Evolutionary conservation across 2,329 filamentous ascomycete genomes (phyloP).

Genomic region (Exophiala sp.): DNA sequence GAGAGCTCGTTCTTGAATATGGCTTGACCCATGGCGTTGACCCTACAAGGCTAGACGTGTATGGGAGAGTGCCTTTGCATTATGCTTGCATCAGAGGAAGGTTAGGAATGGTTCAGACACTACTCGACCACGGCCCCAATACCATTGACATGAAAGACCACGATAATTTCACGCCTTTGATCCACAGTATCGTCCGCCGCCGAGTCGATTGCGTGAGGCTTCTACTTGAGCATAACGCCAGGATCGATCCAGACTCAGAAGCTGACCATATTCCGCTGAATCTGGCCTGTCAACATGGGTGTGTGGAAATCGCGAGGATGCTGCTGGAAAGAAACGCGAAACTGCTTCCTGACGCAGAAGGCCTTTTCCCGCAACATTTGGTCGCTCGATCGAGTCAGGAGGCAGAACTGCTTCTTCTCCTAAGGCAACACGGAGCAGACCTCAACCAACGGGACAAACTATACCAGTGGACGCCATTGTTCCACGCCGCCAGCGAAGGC

Average conservation of each 20-base stretch:
- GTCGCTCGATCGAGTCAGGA: conserved; percentile 83
- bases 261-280: conserved; percentile 92
- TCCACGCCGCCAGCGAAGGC: conserved; percentile 93
- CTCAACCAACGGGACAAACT: conserved; percentile 90
- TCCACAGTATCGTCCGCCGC: conserved; percentile 88
- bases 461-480: conserved; percentile 94
- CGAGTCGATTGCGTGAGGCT: conserved; percentile 73
- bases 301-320: conserved; percentile 74
- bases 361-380: conserved; percentile 92
- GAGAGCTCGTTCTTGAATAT: conserved; percentile 67
- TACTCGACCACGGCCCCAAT: conserved; percentile 62
- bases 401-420: conserved; percentile 68
- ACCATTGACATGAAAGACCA: conserved; percentile 88
- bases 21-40: conserved; percentile 72
- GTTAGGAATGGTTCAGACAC: conserved; percentile 70
- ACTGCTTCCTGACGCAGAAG: conserved; percentile 91
- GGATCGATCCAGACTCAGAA: conserved; percentile 77
- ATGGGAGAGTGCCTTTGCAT: conserved; percentile 86
- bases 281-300: conserved; percentile 88
- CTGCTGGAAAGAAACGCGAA: conserved; percentile 72
- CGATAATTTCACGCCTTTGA: conserved; percentile 93
- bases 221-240: conserved; percentile 70
- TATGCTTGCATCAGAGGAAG: conserved; percentile 95
- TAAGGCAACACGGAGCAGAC: conserved; percentile 81
- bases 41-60: conserved; percentile 78